phyloP scores from a whole-genome alignment of 305 asterid species.

The Fraxinus ornus region DNA sequence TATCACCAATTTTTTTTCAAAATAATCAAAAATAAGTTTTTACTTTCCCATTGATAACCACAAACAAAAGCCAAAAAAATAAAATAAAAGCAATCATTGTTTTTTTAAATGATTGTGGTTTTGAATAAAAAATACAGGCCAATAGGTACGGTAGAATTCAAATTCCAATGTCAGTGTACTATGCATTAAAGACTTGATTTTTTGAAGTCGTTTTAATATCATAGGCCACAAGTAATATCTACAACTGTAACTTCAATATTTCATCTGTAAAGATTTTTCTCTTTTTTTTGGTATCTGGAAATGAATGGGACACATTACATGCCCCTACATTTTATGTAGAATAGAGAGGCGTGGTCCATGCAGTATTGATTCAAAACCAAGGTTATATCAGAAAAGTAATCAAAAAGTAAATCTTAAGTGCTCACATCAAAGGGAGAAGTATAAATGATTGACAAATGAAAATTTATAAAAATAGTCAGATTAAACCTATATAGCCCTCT shows the following conservation, averaged over 20 bases:
- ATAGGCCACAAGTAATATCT: background rate
- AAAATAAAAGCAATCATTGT: background rate
- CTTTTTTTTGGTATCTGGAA: background rate
- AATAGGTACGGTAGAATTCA: background rate
- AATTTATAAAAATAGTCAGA: constrained; percentile 27
- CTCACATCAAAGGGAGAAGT: background rate
- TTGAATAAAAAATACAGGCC: background rate
- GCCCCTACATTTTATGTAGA: background rate
- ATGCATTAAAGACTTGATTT: background rate
- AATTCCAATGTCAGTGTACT: background rate
- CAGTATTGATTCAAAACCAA: background rate
- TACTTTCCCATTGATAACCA: background rate
- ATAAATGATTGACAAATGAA: constrained; percentile 2
- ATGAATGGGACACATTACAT: background rate
- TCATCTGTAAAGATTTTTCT: background rate
- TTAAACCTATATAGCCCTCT: constrained; percentile 79
- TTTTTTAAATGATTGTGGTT: background rate
- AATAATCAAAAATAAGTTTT: background rate
- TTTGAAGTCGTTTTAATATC: background rate
- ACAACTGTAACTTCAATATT: background rate
- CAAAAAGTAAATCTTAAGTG: background rate
- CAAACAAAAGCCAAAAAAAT: background rate
- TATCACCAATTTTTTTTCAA: background rate
- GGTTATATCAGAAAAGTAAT: background rate
- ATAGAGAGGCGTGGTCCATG: background rate